These are phyloP conservation scores for Intubia oerlemansii DNA, from an alignment of 2,329 filamentous ascomycete species.

Conservation along the genomic window DNA sequence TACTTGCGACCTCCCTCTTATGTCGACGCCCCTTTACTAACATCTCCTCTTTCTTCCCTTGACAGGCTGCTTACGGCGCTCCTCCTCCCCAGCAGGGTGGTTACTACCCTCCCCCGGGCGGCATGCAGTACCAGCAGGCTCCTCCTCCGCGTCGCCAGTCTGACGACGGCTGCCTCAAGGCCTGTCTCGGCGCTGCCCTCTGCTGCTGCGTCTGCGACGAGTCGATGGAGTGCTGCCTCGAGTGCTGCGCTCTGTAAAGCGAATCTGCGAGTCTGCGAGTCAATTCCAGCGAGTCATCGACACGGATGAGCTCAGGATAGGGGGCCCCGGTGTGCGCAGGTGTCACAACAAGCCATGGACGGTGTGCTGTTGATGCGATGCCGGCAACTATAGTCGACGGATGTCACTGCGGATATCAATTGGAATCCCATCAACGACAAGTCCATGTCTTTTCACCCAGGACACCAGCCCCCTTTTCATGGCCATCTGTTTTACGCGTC, in stretches of 20 bases:
- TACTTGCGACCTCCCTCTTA: no score
- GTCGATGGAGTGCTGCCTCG: slow-evolving; percentile 26
- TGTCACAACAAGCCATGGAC: background rate
- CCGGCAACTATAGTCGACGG: background rate
- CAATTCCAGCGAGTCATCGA: no score
- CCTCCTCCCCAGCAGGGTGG: no score
- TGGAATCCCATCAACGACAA: no score
- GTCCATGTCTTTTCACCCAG: no score
- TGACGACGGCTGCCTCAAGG: slow-evolving; percentile 18
- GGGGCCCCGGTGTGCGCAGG: background rate
- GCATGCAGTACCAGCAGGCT: slow-evolving; percentile 24
- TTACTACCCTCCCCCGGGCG: slow-evolving; percentile 20
- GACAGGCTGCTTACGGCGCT: no score
- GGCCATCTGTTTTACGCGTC: no score
- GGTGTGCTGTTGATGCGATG: background rate
- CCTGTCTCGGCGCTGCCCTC: slow-evolving; percentile 19
- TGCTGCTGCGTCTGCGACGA: slow-evolving; percentile 30
- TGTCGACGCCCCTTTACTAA: no score
- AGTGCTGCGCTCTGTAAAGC: slow-evolving; percentile 20
- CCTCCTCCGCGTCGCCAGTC: slow-evolving; percentile 15
- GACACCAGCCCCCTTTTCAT: no score
- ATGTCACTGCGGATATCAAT: no score
- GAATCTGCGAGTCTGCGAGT: background rate
- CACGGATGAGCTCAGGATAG: no score
- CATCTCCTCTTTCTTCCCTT: no score